Evolutionary conservation across 2,329 filamentous ascomycete species (phyloP).

Genomic region (Fusarium domesticum): DNA sequence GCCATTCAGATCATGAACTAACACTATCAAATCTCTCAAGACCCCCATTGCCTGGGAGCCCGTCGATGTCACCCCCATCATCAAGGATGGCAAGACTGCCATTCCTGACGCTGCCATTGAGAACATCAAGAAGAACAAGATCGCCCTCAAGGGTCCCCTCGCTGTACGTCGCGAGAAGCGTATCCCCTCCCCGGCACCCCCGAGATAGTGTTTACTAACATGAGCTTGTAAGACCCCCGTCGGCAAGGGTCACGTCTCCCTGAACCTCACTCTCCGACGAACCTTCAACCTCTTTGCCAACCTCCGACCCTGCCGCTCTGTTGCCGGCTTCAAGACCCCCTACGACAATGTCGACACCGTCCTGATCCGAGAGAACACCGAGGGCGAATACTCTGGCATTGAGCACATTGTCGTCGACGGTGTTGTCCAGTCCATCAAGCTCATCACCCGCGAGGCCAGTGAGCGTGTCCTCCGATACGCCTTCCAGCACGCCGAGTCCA

Average conservation of each 20-base stretch:
- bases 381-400: constrained; percentile 99
- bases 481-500: constrained; percentile 94
- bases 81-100: constrained; percentile 93
- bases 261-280: constrained; percentile 96
- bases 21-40: constrained; percentile 41
- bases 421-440: constrained; percentile 99
- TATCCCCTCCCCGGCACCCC: constrained; percentile 9
- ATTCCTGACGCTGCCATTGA: constrained; percentile 91
- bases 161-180: constrained; percentile 65
- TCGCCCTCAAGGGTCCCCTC: constrained; percentile 96
- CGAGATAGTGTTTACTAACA: constrained; percentile 14
- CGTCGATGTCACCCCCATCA: constrained; percentile 88
- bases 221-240: constrained; percentile 69
- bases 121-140: constrained; percentile 92
- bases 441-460: constrained; percentile 91
- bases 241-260: constrained; percentile 97
- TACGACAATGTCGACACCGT: constrained; percentile 97
- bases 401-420: constrained; percentile 98
- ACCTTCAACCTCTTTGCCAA: constrained; percentile 99
- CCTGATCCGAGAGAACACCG: constrained; percentile 98
- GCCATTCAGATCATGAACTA: constrained; percentile 17
- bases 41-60: constrained; percentile 95
- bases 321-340: constrained; percentile 96
- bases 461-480: constrained; percentile 96
- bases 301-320: constrained; percentile 93